Percentiles rank a stretch among this genome's conserved stretches.
These are phyloP conservation scores for Saussurea involucrata DNA, from an alignment of 129 eudicot genomes.

Conservation along the genomic window DNA sequence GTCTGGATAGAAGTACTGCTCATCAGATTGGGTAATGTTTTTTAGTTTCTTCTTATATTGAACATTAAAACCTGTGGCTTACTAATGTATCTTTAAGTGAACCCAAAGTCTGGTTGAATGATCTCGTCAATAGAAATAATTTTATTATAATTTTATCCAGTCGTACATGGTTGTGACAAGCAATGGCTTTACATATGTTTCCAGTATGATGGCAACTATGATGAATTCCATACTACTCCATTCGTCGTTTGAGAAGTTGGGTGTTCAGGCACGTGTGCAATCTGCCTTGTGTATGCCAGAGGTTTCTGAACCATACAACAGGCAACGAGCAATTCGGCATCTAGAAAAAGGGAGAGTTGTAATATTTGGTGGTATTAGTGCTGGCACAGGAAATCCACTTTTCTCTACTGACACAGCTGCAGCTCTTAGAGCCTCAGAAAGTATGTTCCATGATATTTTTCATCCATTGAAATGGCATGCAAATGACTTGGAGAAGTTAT, in stretches of 20 bases:
- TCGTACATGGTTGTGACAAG: neutral
- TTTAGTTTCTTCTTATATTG: neutral
- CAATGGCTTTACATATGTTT: slow-evolving; percentile 4
- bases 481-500: neutral
- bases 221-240: slow-evolving; percentile 87
- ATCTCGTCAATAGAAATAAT: neutral
- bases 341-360: slow-evolving; percentile 95
- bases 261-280: slow-evolving; percentile 73
- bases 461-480: neutral
- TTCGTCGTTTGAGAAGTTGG: slow-evolving; percentile 81
- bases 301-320: slow-evolving; percentile 76
- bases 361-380: slow-evolving; percentile 92
- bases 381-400: slow-evolving; percentile 88
- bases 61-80: neutral
- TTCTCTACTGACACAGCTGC: slow-evolving; percentile 94
- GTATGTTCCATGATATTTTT: slow-evolving; percentile 31
- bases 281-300: slow-evolving; percentile 77
- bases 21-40: slow-evolving; percentile 74
- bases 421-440: slow-evolving; percentile 91
- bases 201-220: slow-evolving; percentile 96
- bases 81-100: neutral
- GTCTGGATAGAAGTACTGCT: slow-evolving; percentile 71
- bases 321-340: slow-evolving; percentile 89
- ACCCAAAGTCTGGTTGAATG: neutral
- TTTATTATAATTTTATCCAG: neutral